Base-by-base conservation (phyloP, 352 stramenopile species). In the Globisporangium okanoganense region DNA sequence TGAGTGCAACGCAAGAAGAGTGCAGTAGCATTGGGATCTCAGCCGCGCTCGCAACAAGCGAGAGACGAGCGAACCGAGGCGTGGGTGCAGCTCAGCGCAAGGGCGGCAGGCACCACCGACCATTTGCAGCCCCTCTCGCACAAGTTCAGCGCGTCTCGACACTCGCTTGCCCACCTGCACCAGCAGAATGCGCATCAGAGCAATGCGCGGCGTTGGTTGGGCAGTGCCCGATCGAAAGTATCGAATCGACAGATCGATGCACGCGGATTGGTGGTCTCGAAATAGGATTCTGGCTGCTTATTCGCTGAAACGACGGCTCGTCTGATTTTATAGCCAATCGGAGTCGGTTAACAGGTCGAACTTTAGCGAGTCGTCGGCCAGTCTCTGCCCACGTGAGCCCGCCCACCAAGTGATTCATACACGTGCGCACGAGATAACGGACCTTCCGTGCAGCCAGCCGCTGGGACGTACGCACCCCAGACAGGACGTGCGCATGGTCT, bases 361-460 rank as follows among this genome's bases (percentile, higher is more conserved):
- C 14, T 52, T 52, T 33, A 52, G 24, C 44, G 44, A 16, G 20
- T 49, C 24, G 35, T 13, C 9, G 36, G 5, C 13, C 22, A 51
- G 25, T 49, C n/a, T 49, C 22, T 49, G n/a, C n/a, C n/a, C 47
- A 53, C 24, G 24, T 53, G 47, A 53, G 25, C 47, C 47, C 47
- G 6, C n/a, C 16, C 20, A n/a, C 0, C 5, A 50, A 29, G 43
- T 29, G 43, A 20, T 20, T 8, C 44, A 31, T 16, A 14, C n/a
- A 50, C 16, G 12, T n/a, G n/a, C n/a, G n/a, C n/a, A n/a, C n/a
- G n/a, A n/a, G n/a, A n/a, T n/a, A n/a, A n/a, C n/a, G n/a, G n/a
- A n/a, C n/a, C n/a, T n/a, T n/a, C n/a, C n/a, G n/a, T n/a, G n/a
- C n/a, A n/a, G n/a, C n/a, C n/a, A n/a, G n/a, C n/a, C n/a, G n/a